Evolutionary conservation across 176 grass and related monocot genomes (phyloP).

Genomic region (Saccharum officinarum): DNA sequence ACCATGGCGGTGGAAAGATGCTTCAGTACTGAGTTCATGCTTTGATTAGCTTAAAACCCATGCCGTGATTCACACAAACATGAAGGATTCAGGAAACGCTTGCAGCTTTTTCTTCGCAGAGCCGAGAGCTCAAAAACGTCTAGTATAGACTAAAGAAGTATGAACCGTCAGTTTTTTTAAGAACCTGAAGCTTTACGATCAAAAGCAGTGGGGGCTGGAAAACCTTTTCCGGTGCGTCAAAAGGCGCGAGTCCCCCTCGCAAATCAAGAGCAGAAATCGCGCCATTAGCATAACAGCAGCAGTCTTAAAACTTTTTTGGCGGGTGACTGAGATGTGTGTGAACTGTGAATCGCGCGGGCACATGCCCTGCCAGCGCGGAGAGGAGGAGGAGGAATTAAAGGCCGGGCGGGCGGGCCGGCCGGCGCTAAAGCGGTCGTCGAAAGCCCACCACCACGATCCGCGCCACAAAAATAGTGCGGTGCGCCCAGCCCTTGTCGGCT

Average conservation of each 20-base stretch:
- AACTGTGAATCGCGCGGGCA: conserved; percentile 19
- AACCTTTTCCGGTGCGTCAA: conserved; percentile 4
- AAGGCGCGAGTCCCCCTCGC: not conserved
- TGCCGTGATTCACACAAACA: not conserved
- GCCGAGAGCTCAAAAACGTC: not conserved
- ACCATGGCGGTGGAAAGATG: too few species aligned
- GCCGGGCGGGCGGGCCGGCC: conserved; percentile 34
- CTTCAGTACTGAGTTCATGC: not conserved
- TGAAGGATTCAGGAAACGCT: not conserved
- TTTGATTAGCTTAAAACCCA: conserved; percentile 23
- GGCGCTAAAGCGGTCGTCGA: conserved; percentile 31
- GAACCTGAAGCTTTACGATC: conserved; percentile 23
- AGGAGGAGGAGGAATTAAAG: conserved; percentile 8
- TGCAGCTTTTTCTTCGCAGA: not conserved
- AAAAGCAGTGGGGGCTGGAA: not conserved
- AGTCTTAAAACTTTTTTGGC: not conserved
- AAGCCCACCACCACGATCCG: conserved; percentile 49
- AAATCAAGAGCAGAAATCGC: conserved; percentile 35
- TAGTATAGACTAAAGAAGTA: conserved; percentile 1
- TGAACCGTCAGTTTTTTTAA: not conserved
- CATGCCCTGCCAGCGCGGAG: conserved; percentile 36
- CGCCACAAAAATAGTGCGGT: conserved; percentile 33
- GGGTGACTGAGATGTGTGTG: not conserved
- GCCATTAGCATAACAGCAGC: conserved; percentile 23
- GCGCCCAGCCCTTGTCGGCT: conserved; percentile 42